These are phyloP conservation scores for Leptographium lundbergii DNA, from an alignment of 2,329 filamentous ascomycete genomes.

Conservation along the genomic window DNA sequence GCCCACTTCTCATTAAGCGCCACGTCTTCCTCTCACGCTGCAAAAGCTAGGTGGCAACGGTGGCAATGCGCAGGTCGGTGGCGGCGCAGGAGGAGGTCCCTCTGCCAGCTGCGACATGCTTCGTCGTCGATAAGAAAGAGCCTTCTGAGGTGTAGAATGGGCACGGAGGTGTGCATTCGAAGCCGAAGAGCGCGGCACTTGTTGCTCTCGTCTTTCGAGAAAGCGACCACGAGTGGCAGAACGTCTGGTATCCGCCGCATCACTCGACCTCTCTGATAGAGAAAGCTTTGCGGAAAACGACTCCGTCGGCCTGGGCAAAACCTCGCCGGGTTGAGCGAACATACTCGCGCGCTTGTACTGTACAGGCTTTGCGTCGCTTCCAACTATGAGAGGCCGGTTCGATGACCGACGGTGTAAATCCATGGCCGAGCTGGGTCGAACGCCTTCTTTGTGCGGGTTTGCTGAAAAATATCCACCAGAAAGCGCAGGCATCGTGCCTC, in stretches of 20 bases:
- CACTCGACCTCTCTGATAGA: background rate
- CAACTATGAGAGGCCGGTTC: background rate
- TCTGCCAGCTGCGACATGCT: conserved; percentile 39
- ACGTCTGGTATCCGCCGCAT: background rate
- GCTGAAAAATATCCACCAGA: background rate
- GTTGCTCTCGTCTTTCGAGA: conserved; percentile 1
- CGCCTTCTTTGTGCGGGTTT: background rate
- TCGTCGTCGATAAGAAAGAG: conserved; percentile 12
- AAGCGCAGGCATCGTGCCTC: background rate
- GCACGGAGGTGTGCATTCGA: conserved; percentile 15
- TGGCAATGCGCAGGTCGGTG: conserved; percentile 41
- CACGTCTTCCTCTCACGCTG: background rate
- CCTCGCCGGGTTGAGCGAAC: conserved; percentile 10
- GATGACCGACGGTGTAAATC: background rate
- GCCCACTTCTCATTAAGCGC: background rate
- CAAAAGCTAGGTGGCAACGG: conserved; percentile 20
- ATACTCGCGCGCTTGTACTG: conserved; percentile 16
- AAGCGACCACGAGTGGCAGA: background rate
- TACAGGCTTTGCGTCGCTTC: background rate
- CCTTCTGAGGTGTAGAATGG: background rate
- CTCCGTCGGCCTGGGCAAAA: background rate
- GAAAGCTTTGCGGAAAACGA: background rate
- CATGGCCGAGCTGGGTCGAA: conserved; percentile 1
- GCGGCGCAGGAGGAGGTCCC: conserved; percentile 40
- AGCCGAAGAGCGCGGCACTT: background rate